phyloP scores from a whole-genome alignment of 2,329 filamentous ascomycete genomes.

The Aspergillus cejpii region DNA sequence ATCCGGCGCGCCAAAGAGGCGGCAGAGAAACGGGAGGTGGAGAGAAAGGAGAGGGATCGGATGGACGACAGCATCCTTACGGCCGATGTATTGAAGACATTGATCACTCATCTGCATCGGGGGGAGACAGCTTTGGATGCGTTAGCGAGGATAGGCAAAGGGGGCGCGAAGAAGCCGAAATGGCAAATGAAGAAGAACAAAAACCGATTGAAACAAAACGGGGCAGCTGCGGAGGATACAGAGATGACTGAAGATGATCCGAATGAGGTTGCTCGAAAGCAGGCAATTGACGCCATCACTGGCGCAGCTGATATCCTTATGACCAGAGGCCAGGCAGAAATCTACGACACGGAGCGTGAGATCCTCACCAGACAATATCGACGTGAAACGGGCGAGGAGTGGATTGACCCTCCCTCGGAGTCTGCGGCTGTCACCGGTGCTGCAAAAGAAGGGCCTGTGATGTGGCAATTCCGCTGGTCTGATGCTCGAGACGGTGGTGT shows the following conservation, averaged over 20 bases:
- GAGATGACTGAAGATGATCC: constrained; percentile 67
- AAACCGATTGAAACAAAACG: constrained; percentile 44
- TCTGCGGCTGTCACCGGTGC: constrained; percentile 22
- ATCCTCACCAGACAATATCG: constrained; percentile 73
- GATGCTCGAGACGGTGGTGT: constrained; percentile 74
- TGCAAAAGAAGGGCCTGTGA: constrained; percentile 34
- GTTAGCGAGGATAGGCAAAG: constrained; percentile 69
- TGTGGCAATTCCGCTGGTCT: constrained; percentile 92
- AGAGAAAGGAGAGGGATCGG: constrained; percentile 62
- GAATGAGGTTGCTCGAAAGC: constrained; percentile 61
- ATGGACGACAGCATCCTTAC: constrained; percentile 69
- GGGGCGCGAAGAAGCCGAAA: constrained; percentile 52
- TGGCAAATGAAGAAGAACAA: constrained; percentile 56
- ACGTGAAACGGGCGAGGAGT: constrained; percentile 79
- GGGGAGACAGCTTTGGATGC: constrained; percentile 87
- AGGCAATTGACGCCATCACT: constrained; percentile 74
- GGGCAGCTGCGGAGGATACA: constrained; percentile 48
- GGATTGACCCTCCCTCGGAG: constrained; percentile 51
- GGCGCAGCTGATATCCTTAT: constrained; percentile 83
- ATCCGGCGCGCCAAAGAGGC: constrained; percentile 83
- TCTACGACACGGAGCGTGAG: constrained; percentile 86
- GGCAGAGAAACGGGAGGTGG: constrained; percentile 74
- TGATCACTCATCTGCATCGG: constrained; percentile 67
- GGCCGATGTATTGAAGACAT: constrained; percentile 62
- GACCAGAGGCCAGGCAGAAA: constrained; percentile 73